These are phyloP conservation scores for Trichosporon faecale DNA, from an alignment of 1,284 basidiomycete genomes.

Conservation along the genomic window DNA sequence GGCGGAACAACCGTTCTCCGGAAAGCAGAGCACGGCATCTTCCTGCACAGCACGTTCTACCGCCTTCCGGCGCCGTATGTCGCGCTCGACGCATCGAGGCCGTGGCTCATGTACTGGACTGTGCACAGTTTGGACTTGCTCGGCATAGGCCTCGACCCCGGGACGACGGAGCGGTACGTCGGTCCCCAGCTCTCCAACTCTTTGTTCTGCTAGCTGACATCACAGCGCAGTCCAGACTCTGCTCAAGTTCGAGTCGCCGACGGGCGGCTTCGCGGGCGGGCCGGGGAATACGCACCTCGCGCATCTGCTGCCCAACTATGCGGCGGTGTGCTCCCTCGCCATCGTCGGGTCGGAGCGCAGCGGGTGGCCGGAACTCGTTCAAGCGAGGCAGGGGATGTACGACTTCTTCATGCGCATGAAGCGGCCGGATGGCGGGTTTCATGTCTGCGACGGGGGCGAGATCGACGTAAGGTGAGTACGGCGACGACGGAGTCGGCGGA, in stretches of 20 bases:
- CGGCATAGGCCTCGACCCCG: slow-evolving; percentile 71
- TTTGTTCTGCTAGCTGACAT: slow-evolving; percentile 12
- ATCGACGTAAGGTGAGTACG: slow-evolving; percentile 78
- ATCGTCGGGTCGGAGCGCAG: slow-evolving; percentile 70
- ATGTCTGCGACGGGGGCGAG: slow-evolving; percentile 82
- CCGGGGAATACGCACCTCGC: slow-evolving; percentile 70
- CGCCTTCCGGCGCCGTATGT: slow-evolving; percentile 65
- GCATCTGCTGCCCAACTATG: slow-evolving; percentile 89
- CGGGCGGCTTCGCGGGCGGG: slow-evolving; percentile 89
- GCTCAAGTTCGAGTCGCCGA: slow-evolving; percentile 69
- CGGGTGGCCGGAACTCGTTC: slow-evolving; percentile 73
- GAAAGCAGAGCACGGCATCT: slow-evolving; percentile 40
- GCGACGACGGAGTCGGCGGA: too few relatives aligned
- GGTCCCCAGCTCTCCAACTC: neutral
- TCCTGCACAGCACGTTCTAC: slow-evolving; percentile 40
- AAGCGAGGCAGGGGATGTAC: slow-evolving; percentile 69
- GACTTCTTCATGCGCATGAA: slow-evolving; percentile 90
- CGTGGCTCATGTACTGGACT: slow-evolving; percentile 91
- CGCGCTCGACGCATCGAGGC: slow-evolving; percentile 84
- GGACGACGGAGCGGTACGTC: slow-evolving; percentile 66
- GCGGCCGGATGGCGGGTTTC: slow-evolving; percentile 88
- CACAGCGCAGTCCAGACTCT: slow-evolving; percentile 57
- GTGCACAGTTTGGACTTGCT: slow-evolving; percentile 73
- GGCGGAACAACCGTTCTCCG: slow-evolving; percentile 27
- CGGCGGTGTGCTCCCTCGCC: slow-evolving; percentile 77